Evolutionary conservation across 257 asterid genomes (phyloP), one percentile per base, ranked within the genome.

Genomic region (Cynanchum wilfordii): DNA sequence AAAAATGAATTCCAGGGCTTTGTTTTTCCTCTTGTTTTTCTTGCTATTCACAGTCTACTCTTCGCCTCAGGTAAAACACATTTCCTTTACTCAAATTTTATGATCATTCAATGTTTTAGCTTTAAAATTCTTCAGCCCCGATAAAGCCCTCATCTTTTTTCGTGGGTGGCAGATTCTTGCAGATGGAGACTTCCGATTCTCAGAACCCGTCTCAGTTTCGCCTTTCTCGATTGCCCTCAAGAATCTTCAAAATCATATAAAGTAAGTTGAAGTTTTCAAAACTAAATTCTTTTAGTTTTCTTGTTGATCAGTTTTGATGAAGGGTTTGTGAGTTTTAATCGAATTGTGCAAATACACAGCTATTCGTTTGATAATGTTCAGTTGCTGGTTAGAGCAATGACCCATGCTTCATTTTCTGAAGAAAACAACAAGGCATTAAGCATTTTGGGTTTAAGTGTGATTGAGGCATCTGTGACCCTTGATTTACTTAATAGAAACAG

Each of bases 341-440:
- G 17, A 44, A 52, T 30, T 17, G 7, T 54, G 45, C 40, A 6
- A 25, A 33, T 33, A 33, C 45, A 55, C 72, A 90, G 97, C 84
- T 90, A 90, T 66, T 83, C 82, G 56, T 91, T 91, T 62, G 69
- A 81, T 73, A 73, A 81, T 75, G 85, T 82, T 49, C 94, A 79
- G 17, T 70, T 89, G 68, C 69, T 91, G 66, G 79, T 89, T 40
- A 86, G 88, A 33, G 92, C 96, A 8, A 79, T 89, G 96, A 91
- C 96, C 2, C 97, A 91, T 55, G 83, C 97, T 25, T 87, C 97
- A 33, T 89, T 79, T 81, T 89, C 97, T 12, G 86, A 70, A 82
- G 97, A 89, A 89, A 91, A 91, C 89, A 84, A 87, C 89, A 91
- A 86, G 80, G 94, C 88, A 17, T 71, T 85, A 44, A 86, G 94